Evolutionary conservation across 1,284 basidiomycete genomes (phyloP), one percentile per base, ranked within the genome.

Genomic region (Ganoderma lucidum): DNA sequence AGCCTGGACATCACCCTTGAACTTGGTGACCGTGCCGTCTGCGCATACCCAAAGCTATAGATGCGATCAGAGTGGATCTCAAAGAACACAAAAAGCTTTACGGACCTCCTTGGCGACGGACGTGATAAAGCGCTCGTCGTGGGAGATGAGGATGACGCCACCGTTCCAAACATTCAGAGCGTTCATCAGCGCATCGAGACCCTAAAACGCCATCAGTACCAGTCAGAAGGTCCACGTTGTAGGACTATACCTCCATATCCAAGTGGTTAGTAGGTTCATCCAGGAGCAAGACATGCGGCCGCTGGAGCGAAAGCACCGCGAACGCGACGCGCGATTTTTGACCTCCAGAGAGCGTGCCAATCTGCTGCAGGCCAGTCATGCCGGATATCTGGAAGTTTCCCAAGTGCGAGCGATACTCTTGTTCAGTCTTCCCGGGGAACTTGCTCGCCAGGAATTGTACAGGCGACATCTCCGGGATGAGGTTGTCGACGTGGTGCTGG

Each of bases 361-460:
- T 95, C 51, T 86, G 78, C 75, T 96, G 94, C 74, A 96, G 79
- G 14, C 93, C 96, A 1, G 96, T 98, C 88, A 97, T 93, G 66
- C 97, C 97, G 70, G 95, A 98, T 77, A 99, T 98, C 75, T 98
- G 97, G 84, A 99, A 99, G 69, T 96, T 96, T n/a, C 98, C 98
- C 17, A 99, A 86, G 83, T 99, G 97, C 48, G 84, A 83, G 72
- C 98, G 90, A 80, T 99, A 99, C 80, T 99, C 98, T 79, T 99
- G 97, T 80, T 99, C 98, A 6, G 90, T 95, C 82, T 93, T 94
- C 1, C 98, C 98, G 0, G 98, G 98, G 85, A 95, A 98, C 77
- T 90, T 94, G 53, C 91, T 90, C 23, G 95, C 94, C 39, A 99
- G 84, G 85, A 98, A 99, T 75, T 95, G 93, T 9, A 99, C 98